These are phyloP conservation scores for Endogone sp. DNA, from an alignment of 192 early-diverging fungal species.

Conservation along the genomic window DNA sequence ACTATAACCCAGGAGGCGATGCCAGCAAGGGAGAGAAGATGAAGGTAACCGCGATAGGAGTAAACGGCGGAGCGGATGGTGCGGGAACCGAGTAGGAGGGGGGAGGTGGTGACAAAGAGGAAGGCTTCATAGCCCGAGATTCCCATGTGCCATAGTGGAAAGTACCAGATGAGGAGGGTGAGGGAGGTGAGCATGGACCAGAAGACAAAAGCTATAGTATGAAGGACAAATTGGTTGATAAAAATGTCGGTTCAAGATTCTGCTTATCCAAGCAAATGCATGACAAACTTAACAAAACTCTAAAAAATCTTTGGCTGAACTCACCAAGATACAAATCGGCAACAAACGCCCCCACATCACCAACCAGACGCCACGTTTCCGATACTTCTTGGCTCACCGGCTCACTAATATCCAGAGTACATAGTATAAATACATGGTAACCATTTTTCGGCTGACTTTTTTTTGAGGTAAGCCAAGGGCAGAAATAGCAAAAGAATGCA, in stretches of 20 bases:
- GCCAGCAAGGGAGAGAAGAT: slow-evolving; percentile 56
- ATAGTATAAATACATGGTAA: too few species aligned
- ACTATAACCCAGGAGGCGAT: slow-evolving; percentile 55
- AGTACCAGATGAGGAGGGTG: slow-evolving; percentile 69
- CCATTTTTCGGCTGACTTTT: too few species aligned
- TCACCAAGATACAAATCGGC: slow-evolving; percentile 66
- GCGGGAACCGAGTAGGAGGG: slow-evolving; percentile 54
- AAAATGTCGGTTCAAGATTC: neutral
- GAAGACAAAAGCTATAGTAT: slow-evolving; percentile 61
- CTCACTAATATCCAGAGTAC: too few species aligned
- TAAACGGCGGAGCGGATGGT: slow-evolving; percentile 47
- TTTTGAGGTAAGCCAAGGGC: too few species aligned
- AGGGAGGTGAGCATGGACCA: slow-evolving; percentile 81
- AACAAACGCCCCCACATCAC: slow-evolving; percentile 33
- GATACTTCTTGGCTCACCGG: too few species aligned
- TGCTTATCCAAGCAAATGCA: neutral
- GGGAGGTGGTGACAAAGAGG: slow-evolving; percentile 56
- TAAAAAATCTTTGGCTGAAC: too few species aligned
- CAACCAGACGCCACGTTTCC: slow-evolving; percentile 1
- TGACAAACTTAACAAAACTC: neutral
- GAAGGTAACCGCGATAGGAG: slow-evolving; percentile 49
- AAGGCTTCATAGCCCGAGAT: slow-evolving; percentile 77
- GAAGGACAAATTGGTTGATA: neutral
- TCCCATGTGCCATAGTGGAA: slow-evolving; percentile 84
- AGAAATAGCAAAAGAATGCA: too few species aligned